Evolutionary conservation across 208 protist genomes (phyloP).

Genomic region (Crithidia brevicula): DNA sequence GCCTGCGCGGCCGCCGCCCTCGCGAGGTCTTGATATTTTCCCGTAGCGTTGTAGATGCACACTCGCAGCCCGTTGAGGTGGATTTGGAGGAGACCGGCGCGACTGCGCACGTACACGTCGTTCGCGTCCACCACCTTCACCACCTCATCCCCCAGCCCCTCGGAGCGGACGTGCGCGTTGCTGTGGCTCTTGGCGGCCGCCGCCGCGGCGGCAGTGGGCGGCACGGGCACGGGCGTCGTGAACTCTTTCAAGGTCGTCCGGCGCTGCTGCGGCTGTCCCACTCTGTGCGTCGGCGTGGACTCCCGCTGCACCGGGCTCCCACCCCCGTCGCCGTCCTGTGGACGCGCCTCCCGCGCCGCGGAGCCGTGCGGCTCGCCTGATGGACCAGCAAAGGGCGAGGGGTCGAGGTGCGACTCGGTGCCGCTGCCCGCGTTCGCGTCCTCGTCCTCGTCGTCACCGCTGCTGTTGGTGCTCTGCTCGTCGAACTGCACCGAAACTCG

Average conservation of each 20-base stretch:
- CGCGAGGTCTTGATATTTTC: constrained; percentile 72
- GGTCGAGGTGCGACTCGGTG: constrained; percentile 6
- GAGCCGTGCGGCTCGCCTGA: constrained; percentile 1
- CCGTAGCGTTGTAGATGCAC: constrained; percentile 85
- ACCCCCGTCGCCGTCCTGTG: background rate
- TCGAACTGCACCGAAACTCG: constrained; percentile 79
- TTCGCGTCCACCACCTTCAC: constrained; percentile 65
- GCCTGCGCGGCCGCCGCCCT: constrained; percentile 7
- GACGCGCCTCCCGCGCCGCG: background rate
- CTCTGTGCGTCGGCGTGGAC: background rate
- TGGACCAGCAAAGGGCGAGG: background rate
- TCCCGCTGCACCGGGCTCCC: background rate
- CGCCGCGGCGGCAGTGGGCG: constrained; percentile 9
- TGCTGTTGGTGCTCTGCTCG: constrained; percentile 15
- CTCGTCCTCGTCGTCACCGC: constrained; percentile 24
- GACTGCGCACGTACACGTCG: constrained; percentile 59
- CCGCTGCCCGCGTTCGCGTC: constrained; percentile 25
- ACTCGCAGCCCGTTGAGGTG: constrained; percentile 87
- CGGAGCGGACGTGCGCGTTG: constrained; percentile 19
- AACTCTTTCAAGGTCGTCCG: constrained; percentile 27
- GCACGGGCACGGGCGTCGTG: constrained; percentile 5
- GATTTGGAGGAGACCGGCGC: constrained; percentile 63
- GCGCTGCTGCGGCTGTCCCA: background rate
- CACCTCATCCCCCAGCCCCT: constrained; percentile 35
- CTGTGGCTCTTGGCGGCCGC: constrained; percentile 3